A percentile compares a stretch with the other conserved stretches of the same genome.
phyloP scores from a whole-genome alignment of 192 early-diverging fungal genomes.

The Entomortierella chlamydospora region DNA sequence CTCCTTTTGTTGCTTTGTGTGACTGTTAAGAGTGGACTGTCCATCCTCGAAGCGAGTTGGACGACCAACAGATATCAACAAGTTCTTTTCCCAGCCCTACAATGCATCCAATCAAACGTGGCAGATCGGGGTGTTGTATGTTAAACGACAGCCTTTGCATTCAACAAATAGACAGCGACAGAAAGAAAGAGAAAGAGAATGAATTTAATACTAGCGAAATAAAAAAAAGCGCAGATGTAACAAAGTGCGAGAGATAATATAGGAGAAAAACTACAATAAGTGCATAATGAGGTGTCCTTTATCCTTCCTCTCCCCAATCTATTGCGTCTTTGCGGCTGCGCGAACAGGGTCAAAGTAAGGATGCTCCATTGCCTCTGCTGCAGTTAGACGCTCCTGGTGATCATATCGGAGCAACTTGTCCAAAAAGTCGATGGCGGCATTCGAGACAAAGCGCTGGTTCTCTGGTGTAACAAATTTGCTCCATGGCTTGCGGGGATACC shows the following conservation, averaged over 20 bases:
- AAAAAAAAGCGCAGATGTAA: neutral
- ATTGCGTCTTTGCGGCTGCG: conserved; percentile 55
- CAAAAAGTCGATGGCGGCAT: conserved; percentile 93
- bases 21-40: too few relatives aligned
- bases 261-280: neutral
- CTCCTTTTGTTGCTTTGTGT: too few relatives aligned
- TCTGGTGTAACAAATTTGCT: conserved; percentile 85
- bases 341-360: conserved; percentile 80
- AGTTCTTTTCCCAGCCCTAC: too few relatives aligned
- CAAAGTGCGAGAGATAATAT: neutral
- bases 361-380: conserved; percentile 90
- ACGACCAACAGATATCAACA: too few relatives aligned
- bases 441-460: conserved; percentile 87
- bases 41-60: too few relatives aligned
- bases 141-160: too few relatives aligned
- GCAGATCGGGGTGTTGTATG: too few relatives aligned
- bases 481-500: conserved; percentile 93
- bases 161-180: too few relatives aligned
- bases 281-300: neutral
- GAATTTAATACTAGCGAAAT: neutral
- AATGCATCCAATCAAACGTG: too few relatives aligned
- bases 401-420: conserved; percentile 93
- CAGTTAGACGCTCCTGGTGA: conserved; percentile 88
- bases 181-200: too few relatives aligned
- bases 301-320: conserved; percentile 5